Evolutionary conservation across 1,284 basidiomycete species (phyloP), one percentile per base, ranked within the genome.

Genomic region (Trametes pubescens): DNA sequence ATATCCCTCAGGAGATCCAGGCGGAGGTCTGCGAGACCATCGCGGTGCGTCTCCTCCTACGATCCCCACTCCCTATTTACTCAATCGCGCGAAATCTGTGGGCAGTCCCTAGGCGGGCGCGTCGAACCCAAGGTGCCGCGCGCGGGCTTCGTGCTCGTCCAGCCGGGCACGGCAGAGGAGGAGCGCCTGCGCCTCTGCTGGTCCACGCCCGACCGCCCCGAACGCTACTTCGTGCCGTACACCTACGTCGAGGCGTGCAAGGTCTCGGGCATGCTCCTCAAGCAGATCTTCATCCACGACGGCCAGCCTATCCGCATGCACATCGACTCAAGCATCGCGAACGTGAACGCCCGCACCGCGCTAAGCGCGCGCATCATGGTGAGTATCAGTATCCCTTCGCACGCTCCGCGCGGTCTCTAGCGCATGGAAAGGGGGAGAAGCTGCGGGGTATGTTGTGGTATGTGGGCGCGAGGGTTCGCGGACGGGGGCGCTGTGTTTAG

Each of bases 161-260:
- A 89, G 61, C 84, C 84, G 7, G 85, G 85, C 7, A 88, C 87
- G 2, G 69, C 82, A 0, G 91, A 93, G 74, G 90, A 86, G 68
- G 84, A 88, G 68, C 89, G 91, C 29, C 85, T 93, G 48, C 83
- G 85, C 44, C 75, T 85, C 34, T 91, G 89, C 69, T 92, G 91
- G 89, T 81, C 80, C 24, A 85, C 80, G 59, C 54, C 76, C 1
- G 89, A 92, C 66, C 80, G 90, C 62, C 91, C 91, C 9, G 87
- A 90, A 38, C 80, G 91, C 57, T 84, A 85, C 73, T 90, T 93
- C 67, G 91, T 93, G 47, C 90, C 91, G 10, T 89, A 87, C 72
- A 90, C 89, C 52, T 93, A 86, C 72, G 84, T 93, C 16, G 88
- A 92, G 51, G 89, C 90, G 26, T 93, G 91, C 77, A 91, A 89